Conservation (phyloP, 1,284 basidiomycete genomes). For the Pterula multifida region DNA sequence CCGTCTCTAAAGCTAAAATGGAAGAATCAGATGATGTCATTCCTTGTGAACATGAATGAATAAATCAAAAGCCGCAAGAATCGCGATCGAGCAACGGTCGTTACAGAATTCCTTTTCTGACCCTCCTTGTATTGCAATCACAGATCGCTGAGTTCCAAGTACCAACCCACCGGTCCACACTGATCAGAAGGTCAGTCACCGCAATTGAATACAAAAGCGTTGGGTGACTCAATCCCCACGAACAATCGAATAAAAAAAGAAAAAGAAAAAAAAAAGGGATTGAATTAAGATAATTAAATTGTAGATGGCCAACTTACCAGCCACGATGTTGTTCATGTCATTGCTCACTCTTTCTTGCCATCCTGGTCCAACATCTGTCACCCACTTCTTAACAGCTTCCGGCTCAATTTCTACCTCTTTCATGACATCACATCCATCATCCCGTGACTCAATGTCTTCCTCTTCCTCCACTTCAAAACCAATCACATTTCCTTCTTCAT, state of each 20-base stretch:
- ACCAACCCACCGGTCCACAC: too few species aligned
- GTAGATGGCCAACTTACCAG: constrained; percentile 22
- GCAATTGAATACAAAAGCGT: too few species aligned
- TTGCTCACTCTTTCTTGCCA: constrained; percentile 8
- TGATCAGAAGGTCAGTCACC: too few species aligned
- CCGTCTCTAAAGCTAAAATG: constrained; percentile 23
- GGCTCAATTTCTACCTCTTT: constrained; percentile 22
- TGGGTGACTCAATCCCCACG: too few species aligned
- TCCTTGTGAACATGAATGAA: neutral
- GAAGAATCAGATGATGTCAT: constrained; percentile 9
- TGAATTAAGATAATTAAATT: neutral
- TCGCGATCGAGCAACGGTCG: constrained; percentile 1
- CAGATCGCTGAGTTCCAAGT: too few species aligned
- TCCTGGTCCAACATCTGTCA: constrained; percentile 17
- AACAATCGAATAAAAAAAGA: neutral
- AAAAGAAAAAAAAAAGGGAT: neutral
- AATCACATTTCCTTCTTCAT: constrained; percentile 71
- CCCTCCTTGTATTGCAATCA: too few species aligned
- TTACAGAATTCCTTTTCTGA: neutral
- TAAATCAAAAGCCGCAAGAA: neutral
- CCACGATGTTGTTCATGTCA: constrained; percentile 15
- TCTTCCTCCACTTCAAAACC: constrained; percentile 63
- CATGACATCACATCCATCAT: constrained; percentile 13
- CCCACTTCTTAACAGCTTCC: constrained; percentile 25
- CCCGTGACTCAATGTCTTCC: constrained; percentile 21